phyloP scores from a whole-genome alignment of 306 rosid genomes.

The Prunus mume region DNA sequence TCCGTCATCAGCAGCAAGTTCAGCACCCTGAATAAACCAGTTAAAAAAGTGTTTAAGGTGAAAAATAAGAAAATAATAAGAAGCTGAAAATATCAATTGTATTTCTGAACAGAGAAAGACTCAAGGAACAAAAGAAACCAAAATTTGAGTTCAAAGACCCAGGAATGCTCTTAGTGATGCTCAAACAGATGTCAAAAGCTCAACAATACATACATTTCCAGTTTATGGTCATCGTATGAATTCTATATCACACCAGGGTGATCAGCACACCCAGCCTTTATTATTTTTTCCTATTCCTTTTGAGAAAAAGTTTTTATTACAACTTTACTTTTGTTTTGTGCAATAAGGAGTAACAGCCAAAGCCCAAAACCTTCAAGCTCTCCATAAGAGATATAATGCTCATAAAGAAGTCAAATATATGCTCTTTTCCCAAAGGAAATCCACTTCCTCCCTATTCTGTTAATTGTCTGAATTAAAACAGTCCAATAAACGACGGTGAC shows the following conservation, averaged over 20 bases:
- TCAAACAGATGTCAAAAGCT: background rate
- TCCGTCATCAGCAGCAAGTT: conserved; percentile 85
- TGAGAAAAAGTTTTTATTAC: background rate
- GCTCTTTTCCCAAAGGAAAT: background rate
- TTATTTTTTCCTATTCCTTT: background rate
- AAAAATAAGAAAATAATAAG: background rate
- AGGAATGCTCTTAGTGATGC: background rate
- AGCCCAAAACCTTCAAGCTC: background rate
- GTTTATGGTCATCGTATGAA: background rate
- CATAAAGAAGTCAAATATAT: background rate
- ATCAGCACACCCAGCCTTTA: background rate
- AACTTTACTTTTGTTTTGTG: background rate
- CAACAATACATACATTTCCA: background rate
- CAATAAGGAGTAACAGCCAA: background rate
- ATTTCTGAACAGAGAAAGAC: conserved; percentile 18
- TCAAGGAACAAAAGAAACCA: background rate
- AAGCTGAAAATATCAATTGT: background rate
- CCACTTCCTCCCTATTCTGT: background rate
- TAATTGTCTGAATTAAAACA: background rate
- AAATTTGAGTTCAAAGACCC: background rate
- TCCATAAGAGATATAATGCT: background rate
- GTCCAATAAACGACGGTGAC: background rate
- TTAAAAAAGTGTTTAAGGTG: conserved; percentile 4
- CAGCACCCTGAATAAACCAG: conserved; percentile 77
- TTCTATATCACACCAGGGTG: background rate